A percentile compares a stretch with the other conserved stretches of the same genome.
phyloP scores from a whole-genome alignment of 2,329 filamentous ascomycete genomes.

The Diaporthe longicolla region DNA sequence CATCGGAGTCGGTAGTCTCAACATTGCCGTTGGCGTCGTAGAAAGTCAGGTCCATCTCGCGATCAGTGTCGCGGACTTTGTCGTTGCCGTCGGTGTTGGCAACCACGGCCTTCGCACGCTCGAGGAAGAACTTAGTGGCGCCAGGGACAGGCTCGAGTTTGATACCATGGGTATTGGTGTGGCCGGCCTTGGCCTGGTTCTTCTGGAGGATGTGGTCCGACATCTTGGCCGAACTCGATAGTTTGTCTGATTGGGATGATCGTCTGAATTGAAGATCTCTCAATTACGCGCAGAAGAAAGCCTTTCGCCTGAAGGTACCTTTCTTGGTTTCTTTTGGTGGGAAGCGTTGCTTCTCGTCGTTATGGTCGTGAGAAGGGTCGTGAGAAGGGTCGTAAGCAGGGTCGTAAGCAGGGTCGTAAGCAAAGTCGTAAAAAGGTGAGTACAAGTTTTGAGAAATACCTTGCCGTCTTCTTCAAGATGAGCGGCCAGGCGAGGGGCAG shows the following conservation, averaged over 20 bases:
- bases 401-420: too few relatives aligned
- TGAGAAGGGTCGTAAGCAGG: too few relatives aligned
- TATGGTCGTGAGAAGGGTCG: constrained; percentile 17
- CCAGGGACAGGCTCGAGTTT: constrained; percentile 19
- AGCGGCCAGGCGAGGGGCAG: background rate
- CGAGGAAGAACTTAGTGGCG: background rate
- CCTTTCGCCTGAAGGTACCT: constrained; percentile 29
- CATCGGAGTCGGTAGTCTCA: constrained; percentile 22
- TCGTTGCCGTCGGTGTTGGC: background rate
- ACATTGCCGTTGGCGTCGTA: constrained; percentile 17
- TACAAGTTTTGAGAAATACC: constrained; percentile 7
- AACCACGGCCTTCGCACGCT: background rate
- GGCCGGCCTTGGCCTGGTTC: constrained; percentile 12
- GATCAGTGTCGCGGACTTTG: constrained; percentile 1
- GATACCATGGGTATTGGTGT: constrained; percentile 8
- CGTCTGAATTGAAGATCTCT: constrained; percentile 2
- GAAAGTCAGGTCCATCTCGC: constrained; percentile 26
- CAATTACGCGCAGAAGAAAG: background rate
- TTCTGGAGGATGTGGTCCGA: constrained; percentile 24
- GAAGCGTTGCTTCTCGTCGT: constrained; percentile 25
- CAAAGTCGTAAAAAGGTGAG: background rate
- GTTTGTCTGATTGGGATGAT: background rate
- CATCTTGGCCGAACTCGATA: constrained; percentile 13
- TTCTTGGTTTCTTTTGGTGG: constrained; percentile 15
- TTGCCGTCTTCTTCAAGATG: constrained; percentile 31